These are phyloP conservation scores for Dactylella cylindrospora DNA, from an alignment of 2,329 filamentous ascomycete genomes.

Conservation along the genomic window DNA sequence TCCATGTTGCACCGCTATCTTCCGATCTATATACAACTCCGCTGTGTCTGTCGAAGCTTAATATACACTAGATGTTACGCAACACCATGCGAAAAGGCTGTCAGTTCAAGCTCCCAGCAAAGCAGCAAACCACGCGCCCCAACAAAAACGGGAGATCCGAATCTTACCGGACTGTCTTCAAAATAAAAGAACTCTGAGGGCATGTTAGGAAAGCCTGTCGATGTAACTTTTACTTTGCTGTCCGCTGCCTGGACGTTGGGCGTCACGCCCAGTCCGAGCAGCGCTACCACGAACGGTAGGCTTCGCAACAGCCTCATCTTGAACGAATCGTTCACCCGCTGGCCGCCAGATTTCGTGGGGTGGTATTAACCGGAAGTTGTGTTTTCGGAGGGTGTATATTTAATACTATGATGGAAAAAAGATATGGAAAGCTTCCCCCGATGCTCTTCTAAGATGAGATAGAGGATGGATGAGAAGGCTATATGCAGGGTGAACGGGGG, in stretches of 20 bases:
- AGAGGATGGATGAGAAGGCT: background rate
- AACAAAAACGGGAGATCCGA: background rate
- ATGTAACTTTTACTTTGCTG: constrained; percentile 52
- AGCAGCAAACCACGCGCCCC: background rate
- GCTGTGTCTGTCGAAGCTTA: constrained; percentile 59
- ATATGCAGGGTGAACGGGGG: background rate
- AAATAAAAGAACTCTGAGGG: constrained; percentile 82
- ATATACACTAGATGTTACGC: constrained; percentile 45
- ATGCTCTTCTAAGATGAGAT: constrained; percentile 4
- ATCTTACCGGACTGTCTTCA: constrained; percentile 62
- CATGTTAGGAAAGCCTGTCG: constrained; percentile 65
- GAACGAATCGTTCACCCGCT: constrained; percentile 21
- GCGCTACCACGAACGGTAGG: constrained; percentile 44
- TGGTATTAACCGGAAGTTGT: background rate
- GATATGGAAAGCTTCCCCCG: constrained; percentile 11
- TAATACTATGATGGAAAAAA: constrained; percentile 7
- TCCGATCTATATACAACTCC: constrained; percentile 73
- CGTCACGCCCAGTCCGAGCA: constrained; percentile 38
- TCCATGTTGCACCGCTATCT: constrained; percentile 79
- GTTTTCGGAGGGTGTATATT: constrained; percentile 13
- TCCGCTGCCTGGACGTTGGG: constrained; percentile 13
- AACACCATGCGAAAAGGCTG: constrained; percentile 7
- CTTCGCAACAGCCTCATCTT: constrained; percentile 45
- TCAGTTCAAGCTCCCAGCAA: background rate
- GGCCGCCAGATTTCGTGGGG: constrained; percentile 24